Percentiles rank a stretch among this genome's conserved stretches.
Evolutionary conservation across 176 grass and related monocot genomes (phyloP).

Genomic region (bread wheat (Triticum aestivum)): DNA sequence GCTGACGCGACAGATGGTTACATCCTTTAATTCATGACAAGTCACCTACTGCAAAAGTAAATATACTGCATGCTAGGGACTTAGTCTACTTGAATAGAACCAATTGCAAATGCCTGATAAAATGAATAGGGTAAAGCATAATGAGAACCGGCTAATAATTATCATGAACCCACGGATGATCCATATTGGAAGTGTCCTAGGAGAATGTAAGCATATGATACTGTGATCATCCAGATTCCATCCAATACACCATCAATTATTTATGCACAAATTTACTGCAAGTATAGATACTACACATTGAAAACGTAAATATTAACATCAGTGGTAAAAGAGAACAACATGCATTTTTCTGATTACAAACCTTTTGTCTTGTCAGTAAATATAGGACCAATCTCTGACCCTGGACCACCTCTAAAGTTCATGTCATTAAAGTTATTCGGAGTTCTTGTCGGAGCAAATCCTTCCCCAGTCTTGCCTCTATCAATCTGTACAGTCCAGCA

Average conservation of each 20-base stretch:
- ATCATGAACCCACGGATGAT: neutral
- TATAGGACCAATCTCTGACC: conserved; percentile 47
- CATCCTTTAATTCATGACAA: neutral
- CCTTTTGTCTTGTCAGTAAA: conserved; percentile 82
- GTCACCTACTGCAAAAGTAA: neutral
- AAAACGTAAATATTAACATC: neutral
- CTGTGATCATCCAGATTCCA: neutral
- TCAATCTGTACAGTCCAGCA: conserved; percentile 52
- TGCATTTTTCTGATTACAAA: conserved; percentile 27
- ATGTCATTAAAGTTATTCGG: conserved; percentile 59
- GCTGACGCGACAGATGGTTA: neutral
- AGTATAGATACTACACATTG: neutral
- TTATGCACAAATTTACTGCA: neutral
- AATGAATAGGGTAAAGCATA: neutral
- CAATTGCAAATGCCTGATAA: neutral
- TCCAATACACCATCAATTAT: neutral
- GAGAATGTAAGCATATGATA: neutral
- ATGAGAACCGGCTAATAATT: neutral
- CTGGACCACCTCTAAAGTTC: conserved; percentile 51
- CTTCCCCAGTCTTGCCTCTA: conserved; percentile 56
- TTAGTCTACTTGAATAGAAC: neutral
- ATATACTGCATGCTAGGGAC: neutral
- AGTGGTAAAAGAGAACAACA: neutral
- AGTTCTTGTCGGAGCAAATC: conserved; percentile 57
- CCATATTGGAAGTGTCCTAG: neutral